Evolutionary conservation across 1,284 basidiomycete genomes (phyloP).

Genomic region (Waitea zeae): DNA sequence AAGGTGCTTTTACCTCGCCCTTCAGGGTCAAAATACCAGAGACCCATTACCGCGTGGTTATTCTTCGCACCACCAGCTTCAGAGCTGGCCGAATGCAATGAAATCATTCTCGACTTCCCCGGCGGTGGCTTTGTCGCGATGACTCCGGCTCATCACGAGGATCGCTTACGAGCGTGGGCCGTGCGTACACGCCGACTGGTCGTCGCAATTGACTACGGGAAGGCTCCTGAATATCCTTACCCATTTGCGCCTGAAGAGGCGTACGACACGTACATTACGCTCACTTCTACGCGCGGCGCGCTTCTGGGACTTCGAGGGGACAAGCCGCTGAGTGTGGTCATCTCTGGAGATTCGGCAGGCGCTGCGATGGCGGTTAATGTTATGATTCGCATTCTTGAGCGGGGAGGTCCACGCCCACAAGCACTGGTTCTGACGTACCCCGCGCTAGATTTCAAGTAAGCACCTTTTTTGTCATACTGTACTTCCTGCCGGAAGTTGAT

Average conservation of each 20-base stretch:
- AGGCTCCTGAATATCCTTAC: constrained; percentile 93
- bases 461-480: too few species aligned
- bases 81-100: constrained; percentile 51
- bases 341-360: constrained; percentile 90
- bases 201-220: constrained; percentile 85
- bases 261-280: constrained; percentile 74
- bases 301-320: constrained; percentile 76
- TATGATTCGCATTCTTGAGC: constrained; percentile 70
- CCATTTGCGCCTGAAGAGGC: constrained; percentile 92
- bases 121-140: constrained; percentile 96
- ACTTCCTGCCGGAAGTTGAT: too few species aligned
- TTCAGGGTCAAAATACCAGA: constrained; percentile 51
- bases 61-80: constrained; percentile 66
- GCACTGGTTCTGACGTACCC: constrained; percentile 74
- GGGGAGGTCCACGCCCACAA: constrained; percentile 40
- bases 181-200: constrained; percentile 66
- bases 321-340: constrained; percentile 54
- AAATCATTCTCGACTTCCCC: constrained; percentile 83
- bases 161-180: constrained; percentile 81
- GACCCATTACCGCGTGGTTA: constrained; percentile 72
- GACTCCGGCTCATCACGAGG: constrained; percentile 90
- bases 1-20: constrained; percentile 77
- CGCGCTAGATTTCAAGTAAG: constrained; percentile 88
- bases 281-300: constrained; percentile 68
- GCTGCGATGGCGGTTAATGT: constrained; percentile 73